Evolutionary conservation across 2,329 filamentous ascomycete species (phyloP), one percentile per base, ranked within the genome.

Genomic region (Stachybotrys echinatus): DNA sequence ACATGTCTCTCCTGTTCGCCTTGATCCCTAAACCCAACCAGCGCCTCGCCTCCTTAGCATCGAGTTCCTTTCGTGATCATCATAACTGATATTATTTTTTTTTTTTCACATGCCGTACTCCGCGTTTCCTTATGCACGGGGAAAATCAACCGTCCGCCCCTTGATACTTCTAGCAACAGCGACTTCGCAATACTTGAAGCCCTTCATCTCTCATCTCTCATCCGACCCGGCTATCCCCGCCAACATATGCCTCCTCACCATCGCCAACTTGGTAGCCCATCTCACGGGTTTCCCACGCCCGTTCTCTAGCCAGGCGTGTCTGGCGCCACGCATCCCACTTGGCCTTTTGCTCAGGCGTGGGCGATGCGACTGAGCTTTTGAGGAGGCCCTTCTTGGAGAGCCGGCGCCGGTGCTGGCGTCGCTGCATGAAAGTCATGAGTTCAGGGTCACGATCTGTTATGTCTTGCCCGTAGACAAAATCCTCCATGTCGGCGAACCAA

Each of bases 321-420:
- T 62, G 62, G 23, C 68, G 67, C 77, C 76, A 80, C 2, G 68
- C 67, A 12, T 73, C 69, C 61, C 73, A 73, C 48, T 68, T 71
- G 3, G 66, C 68, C 56, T 59, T 63, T 37, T 77, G 68, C 51
- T 74, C 75, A 0, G 68, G 52, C 19, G 68, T 63, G 4, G 61
- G 62, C 56, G 69, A 70, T 22, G 68, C 59, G 50, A 61, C 51
- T 23, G 53, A 31, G 14, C 14, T 18, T 6, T 38, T 62, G 21
- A 64, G 42, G 2, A 78, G 62, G 1, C 74, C 75, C 59, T 66
- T 73, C 62, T 76, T 81, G 39, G 65, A 64, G 37, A 81, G 62
- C 31, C 80, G 69, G n/a, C 79, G 71, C 17, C 74, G 65, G 55
- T 78, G 72, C 49, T 74, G 71, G 38, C 74, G 71, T 49, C 71